phyloP scores from a whole-genome alignment of 164 flowering plant species.

The Nymphaea colorata region DNA sequence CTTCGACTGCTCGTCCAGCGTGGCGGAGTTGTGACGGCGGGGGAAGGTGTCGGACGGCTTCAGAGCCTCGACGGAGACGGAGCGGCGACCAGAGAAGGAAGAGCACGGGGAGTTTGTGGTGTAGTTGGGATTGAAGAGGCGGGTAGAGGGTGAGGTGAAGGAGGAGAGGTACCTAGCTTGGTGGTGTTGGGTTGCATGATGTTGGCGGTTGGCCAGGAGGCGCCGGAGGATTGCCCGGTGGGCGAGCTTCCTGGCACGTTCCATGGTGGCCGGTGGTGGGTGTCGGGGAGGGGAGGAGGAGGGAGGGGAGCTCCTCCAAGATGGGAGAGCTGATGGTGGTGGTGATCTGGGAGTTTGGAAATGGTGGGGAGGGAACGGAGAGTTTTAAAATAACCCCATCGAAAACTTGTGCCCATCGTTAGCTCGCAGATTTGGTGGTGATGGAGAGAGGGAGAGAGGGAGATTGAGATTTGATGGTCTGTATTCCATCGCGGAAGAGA shows the following conservation, averaged over 20 bases:
- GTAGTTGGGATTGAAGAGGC: slow-evolving; percentile 6
- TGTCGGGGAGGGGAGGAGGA: neutral
- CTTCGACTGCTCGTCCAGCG: slow-evolving; percentile 66
- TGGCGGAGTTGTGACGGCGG: slow-evolving; percentile 91
- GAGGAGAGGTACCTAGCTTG: slow-evolving; percentile 58
- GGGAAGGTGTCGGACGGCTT: slow-evolving; percentile 86
- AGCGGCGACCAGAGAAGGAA: slow-evolving; percentile 19
- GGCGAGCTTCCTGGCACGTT: slow-evolving; percentile 79
- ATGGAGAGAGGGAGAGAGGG: neutral
- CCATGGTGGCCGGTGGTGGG: slow-evolving; percentile 28
- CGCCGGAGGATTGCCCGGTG: slow-evolving; percentile 57
- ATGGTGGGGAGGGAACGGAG: neutral
- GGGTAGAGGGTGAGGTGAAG: slow-evolving; percentile 22
- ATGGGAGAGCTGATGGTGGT: no score
- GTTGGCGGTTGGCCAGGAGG: slow-evolving; percentile 43
- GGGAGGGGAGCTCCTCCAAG: neutral
- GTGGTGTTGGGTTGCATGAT: slow-evolving; percentile 13
- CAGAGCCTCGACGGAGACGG: slow-evolving; percentile 65
- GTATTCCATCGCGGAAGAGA: neutral
- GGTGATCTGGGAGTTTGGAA: neutral
- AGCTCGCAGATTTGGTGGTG: neutral
- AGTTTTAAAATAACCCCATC: neutral
- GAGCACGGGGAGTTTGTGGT: neutral
- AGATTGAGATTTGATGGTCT: neutral
- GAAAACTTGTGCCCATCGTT: neutral